Base-by-base conservation (phyloP, 208 protist species). In the Herpetomonas muscarum region DNA sequence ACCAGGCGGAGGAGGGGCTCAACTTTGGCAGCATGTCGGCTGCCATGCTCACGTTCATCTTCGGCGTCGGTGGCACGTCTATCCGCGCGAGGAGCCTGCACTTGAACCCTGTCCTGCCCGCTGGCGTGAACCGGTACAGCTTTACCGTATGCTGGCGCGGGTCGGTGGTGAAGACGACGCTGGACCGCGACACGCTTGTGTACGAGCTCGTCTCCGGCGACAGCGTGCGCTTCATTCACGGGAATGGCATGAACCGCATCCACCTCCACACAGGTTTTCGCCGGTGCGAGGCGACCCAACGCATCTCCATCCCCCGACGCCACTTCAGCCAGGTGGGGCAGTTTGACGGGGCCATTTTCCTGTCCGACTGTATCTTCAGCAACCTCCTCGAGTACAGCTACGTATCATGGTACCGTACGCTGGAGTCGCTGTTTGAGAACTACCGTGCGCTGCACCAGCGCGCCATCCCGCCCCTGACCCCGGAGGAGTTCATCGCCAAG, bases 311-410 rank as follows among this genome's bases (percentile, higher is more conserved):
- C 42, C 79, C 85, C 9, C 83, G 79, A 44, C 55, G 65, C 24
- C 74, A 68, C 22, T 63, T 62, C 22, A 77, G 67, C 24, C 69
- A 63, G 44, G 55, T 79, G 21, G 68, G 69, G 12, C 63, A 83
- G 46, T 89, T 96, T 62, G 89, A 92, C 41, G 89, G 89, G 25
- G 89, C 83, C 44, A 67, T 96, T 54, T 78, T 96, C 48, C 69
- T 87, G 24, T 76, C 62, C 28, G 89, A 96, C 53, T 77, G 69
- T 22, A 63, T 96, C 29, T 90, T 96, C 58, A 66, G 89, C 61
- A 84, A 92, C 64, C 71, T 90, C n/a, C 73, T 86, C 44, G 79
- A 96, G 49, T 87, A 90, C 71, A 91, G 80, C 61, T 96, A 87
- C 70, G 63, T 81, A 25, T 71, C 85, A 26, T 96, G 89, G 86